Base-by-base conservation (phyloP, 805 yeast genomes). In the Blastobotrys chiropterorum region DNA sequence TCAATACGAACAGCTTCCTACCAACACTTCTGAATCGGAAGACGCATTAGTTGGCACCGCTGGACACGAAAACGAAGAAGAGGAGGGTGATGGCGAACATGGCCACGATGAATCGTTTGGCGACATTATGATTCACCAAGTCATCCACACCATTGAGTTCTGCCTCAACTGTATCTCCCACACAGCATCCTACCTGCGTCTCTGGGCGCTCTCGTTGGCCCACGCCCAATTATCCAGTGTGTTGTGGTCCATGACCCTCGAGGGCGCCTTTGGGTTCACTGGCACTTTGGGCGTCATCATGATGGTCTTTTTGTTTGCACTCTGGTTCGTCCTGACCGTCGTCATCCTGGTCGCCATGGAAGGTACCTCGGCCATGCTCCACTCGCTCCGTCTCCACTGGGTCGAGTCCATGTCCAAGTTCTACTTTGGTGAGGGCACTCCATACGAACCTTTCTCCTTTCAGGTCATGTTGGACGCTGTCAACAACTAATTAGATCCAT, bases 281-380 rank as follows among this genome's bases (percentile, higher is more conserved):
- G 94, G 92, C 2, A 56, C 71, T 6, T 60, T 75, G 3, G 95
- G 96, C 11, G 85, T 89, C 1, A 56, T 83, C 22, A 81, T 80
- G 77, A 82, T 88, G 1, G 94, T 90, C 39, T 64, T 85, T 20
- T 71, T 94, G 65, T 94, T 94, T 68, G 96, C 85, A 19, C 82
- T 94, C 85, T 94, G 99, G 99, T 90, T 94, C 67, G 80, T 80
- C 2, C 74, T 94, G 56, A 92, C 99, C 0, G 92, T 90, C 21
- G 85, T 88, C 63, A 89, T 94, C 61, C 77, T 94, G 64, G 98
- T 94, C 13, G 74, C 86, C 49, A 94, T 94, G 99, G 99, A 94
- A 71, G 99, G 99, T 53, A 94, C 99, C 0, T 89, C 97, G 21
- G 99, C 99, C 38, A 94, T 94, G 99, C 79, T 94, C 65, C 99